Evolutionary conservation across 495 filamentous ascomycete species (phyloP).

Genomic region (Neohortaea acidophila): DNA sequence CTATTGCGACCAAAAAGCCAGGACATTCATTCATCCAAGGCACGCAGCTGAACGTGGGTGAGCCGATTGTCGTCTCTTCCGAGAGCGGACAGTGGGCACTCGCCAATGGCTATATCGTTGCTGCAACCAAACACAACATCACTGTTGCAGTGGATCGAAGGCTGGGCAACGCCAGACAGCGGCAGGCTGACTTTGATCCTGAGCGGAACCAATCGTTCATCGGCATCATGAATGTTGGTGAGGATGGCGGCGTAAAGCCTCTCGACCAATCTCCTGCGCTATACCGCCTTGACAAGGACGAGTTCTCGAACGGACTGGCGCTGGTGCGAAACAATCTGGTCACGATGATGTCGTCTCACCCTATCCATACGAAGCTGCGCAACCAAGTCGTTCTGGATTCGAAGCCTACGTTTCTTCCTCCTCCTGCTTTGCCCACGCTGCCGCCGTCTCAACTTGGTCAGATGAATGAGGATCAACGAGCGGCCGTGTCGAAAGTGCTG

Average conservation of each 20-base stretch:
- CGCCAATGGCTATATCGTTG: conserved; percentile 74
- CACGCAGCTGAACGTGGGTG: conserved; percentile 75
- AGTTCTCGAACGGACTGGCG: conserved; percentile 96
- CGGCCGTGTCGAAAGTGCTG: conserved; percentile 86
- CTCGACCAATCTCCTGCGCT: conserved; percentile 41
- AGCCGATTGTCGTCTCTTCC: conserved; percentile 92
- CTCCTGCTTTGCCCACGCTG: conserved; percentile 38
- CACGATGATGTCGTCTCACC: conserved; percentile 70
- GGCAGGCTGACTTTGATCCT: conserved; percentile 56
- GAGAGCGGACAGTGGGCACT: conserved; percentile 90
- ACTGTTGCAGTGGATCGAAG: conserved; percentile 77
- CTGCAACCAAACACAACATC: conserved; percentile 56
- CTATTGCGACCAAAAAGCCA: conserved; percentile 43
- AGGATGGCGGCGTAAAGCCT: too few relatives aligned
- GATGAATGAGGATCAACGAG: conserved; percentile 74
- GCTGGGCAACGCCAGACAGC: conserved; percentile 72
- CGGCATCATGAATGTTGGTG: conserved; percentile 79
- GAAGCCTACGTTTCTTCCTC: conserved; percentile 55
- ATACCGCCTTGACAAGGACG: conserved; percentile 89
- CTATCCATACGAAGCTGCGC: conserved; percentile 61
- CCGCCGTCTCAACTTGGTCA: conserved; percentile 21
- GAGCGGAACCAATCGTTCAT: conserved; percentile 66
- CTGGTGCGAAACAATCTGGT: conserved; percentile 85
- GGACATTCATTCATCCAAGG: conserved; percentile 65
- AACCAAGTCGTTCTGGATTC: conserved; percentile 58